Base-by-base conservation (phyloP, 2,329 filamentous ascomycete species). In the Cercospora sp. region DNA sequence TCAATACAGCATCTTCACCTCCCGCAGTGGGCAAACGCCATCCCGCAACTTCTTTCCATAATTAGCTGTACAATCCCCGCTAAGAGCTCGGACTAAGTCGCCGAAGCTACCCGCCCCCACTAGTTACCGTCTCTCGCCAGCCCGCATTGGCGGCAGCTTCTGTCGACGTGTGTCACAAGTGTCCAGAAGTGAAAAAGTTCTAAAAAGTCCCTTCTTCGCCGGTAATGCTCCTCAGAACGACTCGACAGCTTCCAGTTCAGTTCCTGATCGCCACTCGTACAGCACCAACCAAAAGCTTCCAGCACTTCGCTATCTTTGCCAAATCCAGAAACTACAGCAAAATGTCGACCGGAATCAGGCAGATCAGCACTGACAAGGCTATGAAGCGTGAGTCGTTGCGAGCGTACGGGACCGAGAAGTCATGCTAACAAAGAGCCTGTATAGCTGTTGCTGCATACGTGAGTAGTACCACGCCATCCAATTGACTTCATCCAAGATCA, bases 391-490 rank as follows among this genome's bases (percentile, higher is more conserved):
- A 64, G 62, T 39, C 7, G 10, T n/a, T 10, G 12, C 30, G 31
- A 20, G 13, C 31, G 20, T 42, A 16, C 18, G 28, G n/a, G 8
- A 36, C 26, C 30, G 9, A 58, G 42, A 30, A 61, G 18, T 36
- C 12, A 55, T 53, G 16, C 57, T 61, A 23, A 65, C 39, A 33
- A 13, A 55, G 57, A 10, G 39, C 30, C 20, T 60, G 3, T n/a
- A 60, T 66, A 82, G 80, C 80, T 76, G 79, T 79, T 61, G 80
- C 79, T 39, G 79, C 80, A 66, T 82, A 82, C 69, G 80, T 82
- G 80, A 66, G 80, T 80, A 20, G 8, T 39, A 12, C 60, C 53
- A 28, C 26, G 3, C 26, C 45, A 13, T 42, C 28, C 36, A 45
- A 10, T 60, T 23, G 53, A 33, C 36, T 31, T 64, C n/a, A 12